Evolutionary conservation across 805 yeast species (phyloP).

Genomic region (Metschnikowia chrysomelidarum): DNA sequence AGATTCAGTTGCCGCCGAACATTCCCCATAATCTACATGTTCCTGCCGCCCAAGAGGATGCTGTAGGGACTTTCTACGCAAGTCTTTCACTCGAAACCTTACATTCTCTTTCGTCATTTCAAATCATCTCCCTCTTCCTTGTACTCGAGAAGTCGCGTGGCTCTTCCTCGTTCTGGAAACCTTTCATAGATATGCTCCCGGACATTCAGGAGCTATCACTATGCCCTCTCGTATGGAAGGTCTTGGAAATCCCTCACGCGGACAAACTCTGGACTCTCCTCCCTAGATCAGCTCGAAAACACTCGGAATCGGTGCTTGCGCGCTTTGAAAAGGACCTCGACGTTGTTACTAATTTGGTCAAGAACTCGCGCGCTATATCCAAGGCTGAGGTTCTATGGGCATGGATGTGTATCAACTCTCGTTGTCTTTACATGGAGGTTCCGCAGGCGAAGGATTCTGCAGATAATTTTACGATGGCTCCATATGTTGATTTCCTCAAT

Average conservation of each 20-base stretch:
- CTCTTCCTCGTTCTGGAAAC: conserved; percentile 57
- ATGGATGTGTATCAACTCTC: conserved; percentile 87
- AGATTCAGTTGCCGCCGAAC: conserved; percentile 27
- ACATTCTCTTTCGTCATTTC: conserved; percentile 53
- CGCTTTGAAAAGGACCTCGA: conserved; percentile 48
- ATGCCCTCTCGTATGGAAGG: conserved; percentile 66
- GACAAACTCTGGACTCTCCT: conserved; percentile 34
- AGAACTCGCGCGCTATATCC: conserved; percentile 14
- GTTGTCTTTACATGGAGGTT: conserved; percentile 79
- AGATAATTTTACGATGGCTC: conserved; percentile 87
- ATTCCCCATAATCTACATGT: conserved; percentile 21
- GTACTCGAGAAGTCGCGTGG: conserved; percentile 43
- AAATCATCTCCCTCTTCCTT: conserved; percentile 52
- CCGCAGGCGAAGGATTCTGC: conserved; percentile 49
- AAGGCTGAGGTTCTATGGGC: conserved; percentile 52
- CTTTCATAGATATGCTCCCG: conserved; percentile 69
- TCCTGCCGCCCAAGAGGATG: conserved; percentile 25
- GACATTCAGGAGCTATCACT: conserved; percentile 46
- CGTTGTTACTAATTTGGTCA: conserved; percentile 27
- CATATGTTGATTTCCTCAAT: conserved; percentile 84
- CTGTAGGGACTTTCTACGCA: conserved; percentile 31
- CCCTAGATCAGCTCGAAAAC: conserved; percentile 43
- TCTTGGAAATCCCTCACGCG: conserved; percentile 24
- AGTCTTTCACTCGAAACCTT: conserved; percentile 33
- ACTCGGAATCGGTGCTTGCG: conserved; percentile 39